These are phyloP conservation scores for Lactarius pseudohatsudake DNA, from an alignment of 768 basidiomycete species.

Conservation along the genomic window DNA sequence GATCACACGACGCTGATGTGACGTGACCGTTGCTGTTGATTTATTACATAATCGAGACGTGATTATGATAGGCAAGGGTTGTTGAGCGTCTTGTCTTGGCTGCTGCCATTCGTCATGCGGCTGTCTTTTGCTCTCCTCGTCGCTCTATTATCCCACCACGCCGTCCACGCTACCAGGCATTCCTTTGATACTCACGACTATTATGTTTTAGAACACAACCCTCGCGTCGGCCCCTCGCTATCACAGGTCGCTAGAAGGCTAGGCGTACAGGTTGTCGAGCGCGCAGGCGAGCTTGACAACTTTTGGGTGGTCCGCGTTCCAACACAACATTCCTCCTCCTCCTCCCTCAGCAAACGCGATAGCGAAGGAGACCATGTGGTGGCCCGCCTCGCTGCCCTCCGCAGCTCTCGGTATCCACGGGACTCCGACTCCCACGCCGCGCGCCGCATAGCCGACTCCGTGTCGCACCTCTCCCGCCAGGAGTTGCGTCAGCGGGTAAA, in stretches of 20 bases:
- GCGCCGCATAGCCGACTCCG: slow-evolving; percentile 50
- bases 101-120: slow-evolving; percentile 21
- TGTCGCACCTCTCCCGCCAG: slow-evolving; percentile 63
- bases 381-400: slow-evolving; percentile 48
- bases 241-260: slow-evolving; percentile 58
- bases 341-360: slow-evolving; percentile 36
- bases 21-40: too few relatives aligned
- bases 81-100: neutral
- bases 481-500: slow-evolving; percentile 65
- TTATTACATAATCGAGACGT: neutral
- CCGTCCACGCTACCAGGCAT: slow-evolving; percentile 42
- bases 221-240: slow-evolving; percentile 53
- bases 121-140: slow-evolving; percentile 34
- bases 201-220: slow-evolving; percentile 73
- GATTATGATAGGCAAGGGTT: neutral
- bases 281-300: slow-evolving; percentile 75
- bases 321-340: slow-evolving; percentile 36
- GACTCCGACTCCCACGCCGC: slow-evolving; percentile 39
- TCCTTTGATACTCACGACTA: slow-evolving; percentile 71
- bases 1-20: neutral
- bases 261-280: slow-evolving; percentile 84
- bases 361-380: slow-evolving; percentile 47
- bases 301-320: slow-evolving; percentile 78
- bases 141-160: slow-evolving; percentile 34
- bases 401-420: slow-evolving; percentile 42